Base-by-base conservation (phyloP, 345 rosid species). In the Camelina hispida region DNA sequence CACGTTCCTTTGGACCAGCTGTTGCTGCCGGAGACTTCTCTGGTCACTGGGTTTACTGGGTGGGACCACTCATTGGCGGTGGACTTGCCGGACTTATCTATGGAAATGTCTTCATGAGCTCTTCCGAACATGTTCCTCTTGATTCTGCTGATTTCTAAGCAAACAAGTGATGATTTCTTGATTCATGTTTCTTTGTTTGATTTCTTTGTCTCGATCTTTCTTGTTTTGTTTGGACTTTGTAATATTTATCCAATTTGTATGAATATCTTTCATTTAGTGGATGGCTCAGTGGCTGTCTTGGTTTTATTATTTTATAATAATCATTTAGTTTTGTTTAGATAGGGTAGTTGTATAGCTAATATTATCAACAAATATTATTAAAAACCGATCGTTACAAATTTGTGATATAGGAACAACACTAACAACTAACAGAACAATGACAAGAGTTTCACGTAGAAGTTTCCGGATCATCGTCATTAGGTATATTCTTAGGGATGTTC, bases 11-110 rank as follows among this genome's bases (percentile, higher is more conserved):
- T 25, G 98, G 98, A 40, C 98, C 96, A 1, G 97, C 97, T 0
- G 95, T 94, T 35, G 91, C 73, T 2, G 91, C 93, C 2, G 96
- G 97, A 2, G 85, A 93, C 78, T 93, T 83, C 89, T 83, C 82
- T 4, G 97, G 85, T 79, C 91, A 89, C 84, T 93, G 97, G 97
- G 87, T 91, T 80, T 91, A 93, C 75, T 93, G 97, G 98, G 96
- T 84, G 6, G 96, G 97, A 5, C 97, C 97, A 37, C 93, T 93
- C 11, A 9, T 89, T 18, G 98, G 97, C 0, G 98, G 98, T 69
- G 98, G 96, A 12, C 82, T 91, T 10, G 97, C 98, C 14, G 96
- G 96, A 6, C 81, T 86, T 47, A 20, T 90, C 79, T 91, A 93
- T 58, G 87, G 85, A 32, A 86, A 89, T 75, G 80, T 91, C 67